Conservation (phyloP, 768 basidiomycete species). For the Amanita molliuscula region DNA sequence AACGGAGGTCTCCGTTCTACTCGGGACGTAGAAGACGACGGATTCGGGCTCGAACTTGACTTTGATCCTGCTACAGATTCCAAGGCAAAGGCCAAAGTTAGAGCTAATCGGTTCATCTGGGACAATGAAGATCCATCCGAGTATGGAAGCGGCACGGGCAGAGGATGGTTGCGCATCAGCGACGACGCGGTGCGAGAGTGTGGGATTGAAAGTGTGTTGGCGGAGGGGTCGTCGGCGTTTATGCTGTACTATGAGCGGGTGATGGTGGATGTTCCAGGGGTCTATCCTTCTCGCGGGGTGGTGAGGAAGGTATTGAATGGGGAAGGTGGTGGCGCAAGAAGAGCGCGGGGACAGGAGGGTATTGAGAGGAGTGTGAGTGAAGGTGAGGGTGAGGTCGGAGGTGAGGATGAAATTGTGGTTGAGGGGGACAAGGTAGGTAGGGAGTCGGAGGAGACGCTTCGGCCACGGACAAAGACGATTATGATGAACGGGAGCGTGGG, state of each 20-base stretch:
- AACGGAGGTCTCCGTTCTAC: neutral
- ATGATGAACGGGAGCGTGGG: constrained; percentile 37
- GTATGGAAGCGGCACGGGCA: constrained; percentile 33
- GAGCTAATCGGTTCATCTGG: constrained; percentile 34
- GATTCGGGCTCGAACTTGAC: neutral
- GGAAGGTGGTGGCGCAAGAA: neutral
- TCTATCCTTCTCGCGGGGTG: constrained; percentile 11
- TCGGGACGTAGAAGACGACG: neutral
- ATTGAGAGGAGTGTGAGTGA: constrained; percentile 1
- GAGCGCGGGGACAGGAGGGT: neutral
- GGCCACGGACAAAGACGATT: constrained; percentile 35
- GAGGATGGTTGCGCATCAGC: constrained; percentile 73
- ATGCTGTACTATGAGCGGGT: constrained; percentile 92
- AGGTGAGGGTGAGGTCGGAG: constrained; percentile 7
- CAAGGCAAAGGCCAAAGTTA: constrained; percentile 3
- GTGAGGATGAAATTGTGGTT: constrained; percentile 6
- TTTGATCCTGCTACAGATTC: neutral
- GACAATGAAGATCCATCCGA: constrained; percentile 36
- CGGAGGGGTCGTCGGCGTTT: constrained; percentile 69
- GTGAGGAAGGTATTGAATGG: constrained; percentile 1
- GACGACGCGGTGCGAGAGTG: constrained; percentile 76
- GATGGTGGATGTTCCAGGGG: constrained; percentile 18
- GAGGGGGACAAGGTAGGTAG: constrained; percentile 7
- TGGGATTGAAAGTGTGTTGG: constrained; percentile 62
- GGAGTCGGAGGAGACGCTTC: constrained; percentile 55